Conservation (phyloP, 2,329 filamentous ascomycete genomes). For the Colletotrichum sp. region DNA sequence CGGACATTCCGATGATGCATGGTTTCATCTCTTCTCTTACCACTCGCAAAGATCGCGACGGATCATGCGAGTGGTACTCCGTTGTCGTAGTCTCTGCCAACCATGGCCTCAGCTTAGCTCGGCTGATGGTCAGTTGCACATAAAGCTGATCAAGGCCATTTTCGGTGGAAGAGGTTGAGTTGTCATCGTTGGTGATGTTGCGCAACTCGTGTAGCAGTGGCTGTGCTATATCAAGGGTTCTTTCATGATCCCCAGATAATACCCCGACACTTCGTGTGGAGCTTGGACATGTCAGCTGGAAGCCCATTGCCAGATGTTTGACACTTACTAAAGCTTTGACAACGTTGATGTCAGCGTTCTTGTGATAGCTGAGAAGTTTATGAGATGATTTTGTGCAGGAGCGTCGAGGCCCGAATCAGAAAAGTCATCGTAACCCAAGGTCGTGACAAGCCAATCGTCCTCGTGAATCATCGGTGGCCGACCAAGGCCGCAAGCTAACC, state of each 20-base stretch:
- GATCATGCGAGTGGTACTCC: too few relatives aligned
- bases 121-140: not conserved
- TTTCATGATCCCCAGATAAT: not conserved
- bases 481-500: conserved; percentile 22
- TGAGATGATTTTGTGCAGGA: not conserved
- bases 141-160: not conserved
- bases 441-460: not conserved
- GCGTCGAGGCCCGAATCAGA: not conserved
- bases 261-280: not conserved
- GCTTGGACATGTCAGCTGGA: not conserved
- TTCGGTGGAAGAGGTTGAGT: not conserved
- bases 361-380: not conserved
- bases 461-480: conserved; percentile 11
- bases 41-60: not conserved
- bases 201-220: not conserved
- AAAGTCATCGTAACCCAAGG: not conserved
- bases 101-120: not conserved
- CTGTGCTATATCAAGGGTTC: not conserved
- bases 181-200: not conserved
- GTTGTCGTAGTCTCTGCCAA: not conserved
- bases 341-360: not conserved
- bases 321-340: not conserved
- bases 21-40: not conserved
- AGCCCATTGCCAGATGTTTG: not conserved
- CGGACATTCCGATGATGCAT: not conserved